These are phyloP conservation scores for Pichia sp. DNA, from an alignment of 1,139 yeast species.

Conservation along the genomic window DNA sequence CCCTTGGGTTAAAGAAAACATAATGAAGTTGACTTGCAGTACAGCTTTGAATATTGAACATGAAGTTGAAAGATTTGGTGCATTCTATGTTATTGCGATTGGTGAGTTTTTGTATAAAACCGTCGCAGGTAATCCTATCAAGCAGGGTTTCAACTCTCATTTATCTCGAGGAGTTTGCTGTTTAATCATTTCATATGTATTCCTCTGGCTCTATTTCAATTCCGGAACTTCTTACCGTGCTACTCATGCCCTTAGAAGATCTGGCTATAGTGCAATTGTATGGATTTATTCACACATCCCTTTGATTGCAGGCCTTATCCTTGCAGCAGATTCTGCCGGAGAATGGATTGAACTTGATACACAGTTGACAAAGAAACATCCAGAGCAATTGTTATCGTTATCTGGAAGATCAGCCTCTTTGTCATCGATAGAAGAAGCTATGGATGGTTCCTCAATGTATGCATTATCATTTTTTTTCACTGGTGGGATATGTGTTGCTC, in stretches of 20 bases:
- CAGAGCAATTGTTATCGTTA: not conserved
- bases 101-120: conserved; percentile 1
- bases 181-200: not conserved
- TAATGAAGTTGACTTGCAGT: not conserved
- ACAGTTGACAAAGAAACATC: not conserved
- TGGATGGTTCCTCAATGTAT: not conserved
- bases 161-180: conserved; percentile 1
- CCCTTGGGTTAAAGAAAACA: conserved; percentile 1
- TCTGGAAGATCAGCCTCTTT: not conserved
- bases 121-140: not conserved
- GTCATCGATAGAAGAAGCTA: not conserved
- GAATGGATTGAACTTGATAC: conserved; percentile 1
- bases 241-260: conserved; percentile 1
- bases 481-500: conserved; percentile 1
- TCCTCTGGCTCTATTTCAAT: not conserved
- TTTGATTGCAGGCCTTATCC: conserved; percentile 1
- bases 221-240: not conserved
- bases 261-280: not conserved
- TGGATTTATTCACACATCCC: not conserved
- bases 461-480: not conserved
- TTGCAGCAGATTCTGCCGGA: not conserved
- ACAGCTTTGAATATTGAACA: not conserved
- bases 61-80: not conserved
- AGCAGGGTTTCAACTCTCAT: not conserved
- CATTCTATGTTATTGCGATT: not conserved